Conservation (phyloP, 1,284 basidiomycete species). For the Exobasidium rhododendri region DNA sequence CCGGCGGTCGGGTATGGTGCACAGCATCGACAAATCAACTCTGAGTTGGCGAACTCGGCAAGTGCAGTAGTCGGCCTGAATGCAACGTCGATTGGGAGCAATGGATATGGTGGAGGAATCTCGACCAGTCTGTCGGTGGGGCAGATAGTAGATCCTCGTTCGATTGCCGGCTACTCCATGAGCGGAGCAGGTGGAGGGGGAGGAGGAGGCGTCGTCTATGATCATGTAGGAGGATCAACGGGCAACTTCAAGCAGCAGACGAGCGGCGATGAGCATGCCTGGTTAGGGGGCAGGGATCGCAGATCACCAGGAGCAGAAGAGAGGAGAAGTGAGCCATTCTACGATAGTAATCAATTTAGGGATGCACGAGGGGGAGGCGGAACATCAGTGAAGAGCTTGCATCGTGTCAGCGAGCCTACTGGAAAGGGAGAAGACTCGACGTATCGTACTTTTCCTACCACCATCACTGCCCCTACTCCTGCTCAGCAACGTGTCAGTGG, state of each 20-base stretch:
- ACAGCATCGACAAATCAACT: conserved; percentile 85
- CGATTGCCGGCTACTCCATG: conserved; percentile 13
- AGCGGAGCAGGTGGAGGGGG: too few relatives aligned
- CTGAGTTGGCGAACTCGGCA: conserved; percentile 60
- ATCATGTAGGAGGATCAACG: neutral
- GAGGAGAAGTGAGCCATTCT: neutral
- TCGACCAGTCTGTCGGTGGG: conserved; percentile 34
- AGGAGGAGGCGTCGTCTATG: too few relatives aligned
- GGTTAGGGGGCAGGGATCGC: conserved; percentile 12
- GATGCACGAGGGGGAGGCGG: neutral
- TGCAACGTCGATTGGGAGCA: neutral
- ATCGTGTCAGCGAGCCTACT: conserved; percentile 1
- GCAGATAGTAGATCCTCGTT: conserved; percentile 39
- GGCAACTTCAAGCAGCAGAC: neutral
- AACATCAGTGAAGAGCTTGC: conserved; percentile 5
- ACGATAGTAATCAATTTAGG: neutral
- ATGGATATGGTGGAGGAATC: conserved; percentile 12
- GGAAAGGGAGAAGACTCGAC: too few relatives aligned
- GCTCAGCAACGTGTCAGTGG: neutral
- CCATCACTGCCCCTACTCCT: neutral
- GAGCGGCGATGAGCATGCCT: conserved; percentile 11
- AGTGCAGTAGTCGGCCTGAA: conserved; percentile 8
- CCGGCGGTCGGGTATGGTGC: conserved; percentile 85
- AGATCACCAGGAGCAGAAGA: neutral
- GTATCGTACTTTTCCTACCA: too few relatives aligned